Percentiles rank a stretch among this genome's conserved stretches.
Evolutionary conservation across 2,329 filamentous ascomycete genomes (phyloP).

Genomic region (Esteya vermicola): DNA sequence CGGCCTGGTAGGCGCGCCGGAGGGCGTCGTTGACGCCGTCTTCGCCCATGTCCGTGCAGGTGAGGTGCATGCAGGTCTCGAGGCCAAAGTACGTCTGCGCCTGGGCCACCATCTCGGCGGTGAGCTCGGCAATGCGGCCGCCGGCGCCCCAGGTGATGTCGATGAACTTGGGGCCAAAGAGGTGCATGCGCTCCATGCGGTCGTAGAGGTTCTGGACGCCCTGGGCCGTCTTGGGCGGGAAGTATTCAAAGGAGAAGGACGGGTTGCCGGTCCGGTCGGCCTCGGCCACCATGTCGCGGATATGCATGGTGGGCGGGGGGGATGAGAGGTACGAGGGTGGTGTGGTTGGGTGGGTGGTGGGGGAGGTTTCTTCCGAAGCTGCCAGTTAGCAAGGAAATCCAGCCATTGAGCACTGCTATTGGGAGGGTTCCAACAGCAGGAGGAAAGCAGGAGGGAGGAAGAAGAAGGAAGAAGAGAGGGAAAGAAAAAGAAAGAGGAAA

Average conservation of each 20-base stretch:
- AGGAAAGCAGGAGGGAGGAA: not conserved
- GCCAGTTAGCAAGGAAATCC: too few relatives aligned
- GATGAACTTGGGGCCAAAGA: slow-evolving; percentile 76
- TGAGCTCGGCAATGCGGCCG: slow-evolving; percentile 78
- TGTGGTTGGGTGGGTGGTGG: too few relatives aligned
- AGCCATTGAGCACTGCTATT: too few relatives aligned
- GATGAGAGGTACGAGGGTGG: too few relatives aligned
- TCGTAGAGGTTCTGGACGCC: slow-evolving; percentile 99
- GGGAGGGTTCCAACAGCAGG: too few relatives aligned
- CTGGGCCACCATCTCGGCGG: slow-evolving; percentile 93
- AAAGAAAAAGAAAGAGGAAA: not conserved
- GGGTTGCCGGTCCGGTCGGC: slow-evolving; percentile 65
- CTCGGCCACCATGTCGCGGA: slow-evolving; percentile 78
- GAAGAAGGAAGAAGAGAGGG: not conserved
- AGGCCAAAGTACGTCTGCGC: slow-evolving; percentile 90
- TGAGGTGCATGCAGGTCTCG: slow-evolving; percentile 98
- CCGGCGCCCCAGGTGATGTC: slow-evolving; percentile 98
- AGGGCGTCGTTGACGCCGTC: slow-evolving; percentile 85
- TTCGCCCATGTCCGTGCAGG: slow-evolving; percentile 93
- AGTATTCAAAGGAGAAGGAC: slow-evolving; percentile 98
- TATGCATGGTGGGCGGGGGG: slow-evolving; percentile 59
- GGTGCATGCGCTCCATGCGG: slow-evolving; percentile 93
- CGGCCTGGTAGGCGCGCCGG: slow-evolving; percentile 77
- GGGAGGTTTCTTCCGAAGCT: too few relatives aligned
- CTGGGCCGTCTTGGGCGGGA: slow-evolving; percentile 92